Evolutionary conservation across 2,329 filamentous ascomycete genomes (phyloP).

Genomic region (Monosporascus sp.): DNA sequence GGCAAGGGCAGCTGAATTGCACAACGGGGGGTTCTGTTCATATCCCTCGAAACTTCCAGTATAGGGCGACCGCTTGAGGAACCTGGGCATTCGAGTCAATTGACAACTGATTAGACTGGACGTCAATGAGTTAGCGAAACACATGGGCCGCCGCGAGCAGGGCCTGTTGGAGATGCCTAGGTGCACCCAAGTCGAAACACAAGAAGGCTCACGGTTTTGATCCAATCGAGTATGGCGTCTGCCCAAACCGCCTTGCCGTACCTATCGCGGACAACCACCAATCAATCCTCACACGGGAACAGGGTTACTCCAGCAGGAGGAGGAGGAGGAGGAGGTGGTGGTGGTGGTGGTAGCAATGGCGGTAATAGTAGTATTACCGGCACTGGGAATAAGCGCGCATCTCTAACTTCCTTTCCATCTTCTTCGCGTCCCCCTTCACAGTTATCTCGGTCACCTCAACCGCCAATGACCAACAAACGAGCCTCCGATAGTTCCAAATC

Average conservation of each 20-base stretch:
- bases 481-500: constrained; percentile 51
- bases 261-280: constrained; percentile 35
- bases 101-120: too few species aligned
- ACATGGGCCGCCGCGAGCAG: too few species aligned
- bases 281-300: constrained; percentile 20
- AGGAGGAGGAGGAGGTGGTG: not conserved
- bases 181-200: too few species aligned
- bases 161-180: too few species aligned
- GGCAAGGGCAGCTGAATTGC: too few species aligned
- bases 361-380: not conserved
- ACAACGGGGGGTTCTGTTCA: too few species aligned
- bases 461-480: constrained; percentile 46
- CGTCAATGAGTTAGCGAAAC: too few species aligned
- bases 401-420: constrained; percentile 59
- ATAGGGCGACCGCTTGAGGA: too few species aligned
- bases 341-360: constrained; percentile 13
- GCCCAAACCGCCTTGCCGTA: constrained; percentile 36
- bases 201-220: not conserved
- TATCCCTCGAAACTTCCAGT: too few species aligned
- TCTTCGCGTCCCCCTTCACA: constrained; percentile 53
- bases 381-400: constrained; percentile 40
- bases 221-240: constrained; percentile 29
- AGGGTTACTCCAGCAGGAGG: not conserved
- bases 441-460: constrained; percentile 54
- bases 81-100: too few species aligned